Evolutionary conservation across 495 filamentous ascomycete genomes (phyloP), one percentile per base, ranked within the genome.

Genomic region (Xylaria acuta): DNA sequence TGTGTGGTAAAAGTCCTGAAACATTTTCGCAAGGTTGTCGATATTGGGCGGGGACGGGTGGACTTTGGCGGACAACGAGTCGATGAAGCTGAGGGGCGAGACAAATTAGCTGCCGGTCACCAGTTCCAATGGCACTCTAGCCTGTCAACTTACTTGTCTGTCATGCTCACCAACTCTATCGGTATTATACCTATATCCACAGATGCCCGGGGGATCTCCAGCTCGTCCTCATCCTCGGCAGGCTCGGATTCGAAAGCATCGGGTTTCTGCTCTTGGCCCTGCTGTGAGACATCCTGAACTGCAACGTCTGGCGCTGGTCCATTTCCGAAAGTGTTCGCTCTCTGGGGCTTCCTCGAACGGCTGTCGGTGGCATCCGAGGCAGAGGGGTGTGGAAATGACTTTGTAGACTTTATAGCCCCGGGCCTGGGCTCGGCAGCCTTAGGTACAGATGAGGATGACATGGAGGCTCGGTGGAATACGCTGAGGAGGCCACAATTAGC

Each of bases 1-100:
- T 56, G 90, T 90, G 41, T 85, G 84, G 80, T 99, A 99, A 77
- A 98, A 99, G 45, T 97, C 93, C 81, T 99, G 97, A 79, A 97
- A 98, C 27, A 97, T 83, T n/a, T 85, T 85, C 6, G 95, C 92
- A 30, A 98, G 89, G 73, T 89, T 92, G 27, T 97, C 93, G 75
- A 95, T 92, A 53, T 91, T 91, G 1, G 95, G 90, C 12, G 97
- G 96, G 16, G 89, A 90, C 20, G 92, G 89, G 80, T 97, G 92
- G 32, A 97, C 90, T 84, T 93, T 97, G 70, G 93, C 94, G 64
- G 89, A 92, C 36, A 99, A 82, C 7, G 94, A 97, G 72, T 97
- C 93, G 76, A 98, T 91, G 80, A 99, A 99, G 69, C 94, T 96
- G 75, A 67, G 45, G 25, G 14, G 32, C 32, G 30, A 67, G n/a